Evolutionary conservation across 2,329 filamentous ascomycete species (phyloP), one percentile per base, ranked within the genome.

Genomic region (Talaromyces sp.): DNA sequence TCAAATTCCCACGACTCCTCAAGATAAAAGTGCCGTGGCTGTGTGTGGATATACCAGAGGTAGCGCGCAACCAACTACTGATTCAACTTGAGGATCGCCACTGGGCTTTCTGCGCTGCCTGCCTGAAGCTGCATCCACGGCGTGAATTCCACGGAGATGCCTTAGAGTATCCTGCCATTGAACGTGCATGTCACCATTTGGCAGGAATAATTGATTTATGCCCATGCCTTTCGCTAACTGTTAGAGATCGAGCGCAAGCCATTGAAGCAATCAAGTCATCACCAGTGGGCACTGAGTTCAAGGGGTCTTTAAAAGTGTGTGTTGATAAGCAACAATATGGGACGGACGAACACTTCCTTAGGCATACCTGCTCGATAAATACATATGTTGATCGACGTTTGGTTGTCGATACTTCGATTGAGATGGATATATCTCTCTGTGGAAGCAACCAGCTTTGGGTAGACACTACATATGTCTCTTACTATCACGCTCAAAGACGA

Each of bases 1-100:
- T 55, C 52, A 38, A 55, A 24, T 55, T 55, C 52, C 52, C 52
- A n/a, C 52, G 52, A 38, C 52, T 54, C 27, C 52, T 32, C 27
- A 21, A 55, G 52, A 24, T 55, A 14, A 55, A 55, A 55, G 31
- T 21, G 19, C 52, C 52, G n/a, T 55, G 29, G 52, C 29, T 35
- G 17, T 38, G 52, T 24, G 11, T 26, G 9, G 31, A 38, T 24
- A 21, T 10, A 14, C 52, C 52, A 38, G 52, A 55, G 29, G 52
- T 38, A 38, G 31, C 5, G n/a, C 52, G 52, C 52, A 55, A 55
- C 4, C 52, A 55, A 10, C 52, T 55, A 9, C 31, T 55, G 26
- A 38, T 38, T 38, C 31, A 26, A 55, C 52, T 55, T 21, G 29
- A 55, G 31, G n/a, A 55, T 55, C 52, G 26, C 29, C 52, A n/a